Conservation (phyloP, 768 basidiomycete genomes). For the Saitozyma sp. region DNA sequence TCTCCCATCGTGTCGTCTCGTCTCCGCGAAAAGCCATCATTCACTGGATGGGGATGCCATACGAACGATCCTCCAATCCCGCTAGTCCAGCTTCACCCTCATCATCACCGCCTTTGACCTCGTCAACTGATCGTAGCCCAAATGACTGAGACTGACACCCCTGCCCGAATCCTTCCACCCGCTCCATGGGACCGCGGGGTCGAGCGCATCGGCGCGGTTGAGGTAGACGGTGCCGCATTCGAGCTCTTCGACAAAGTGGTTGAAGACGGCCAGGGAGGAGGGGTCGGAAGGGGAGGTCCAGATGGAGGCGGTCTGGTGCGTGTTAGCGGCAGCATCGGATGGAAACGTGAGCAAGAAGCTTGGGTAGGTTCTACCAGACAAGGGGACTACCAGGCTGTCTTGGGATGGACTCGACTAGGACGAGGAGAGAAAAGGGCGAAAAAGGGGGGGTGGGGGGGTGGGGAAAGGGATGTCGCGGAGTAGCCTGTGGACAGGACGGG, state of each 20-base stretch:
- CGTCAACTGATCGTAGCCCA: conserved; percentile 51
- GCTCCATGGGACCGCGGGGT: conserved; percentile 91
- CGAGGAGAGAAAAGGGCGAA: background rate
- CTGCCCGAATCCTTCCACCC: conserved; percentile 92
- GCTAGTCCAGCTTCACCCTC: conserved; percentile 28
- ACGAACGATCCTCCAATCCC: background rate
- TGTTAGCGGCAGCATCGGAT: background rate
- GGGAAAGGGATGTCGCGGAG: background rate
- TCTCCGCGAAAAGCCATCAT: no score
- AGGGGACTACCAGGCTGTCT: no score
- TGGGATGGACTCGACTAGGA: no score
- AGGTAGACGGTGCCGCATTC: conserved; percentile 91
- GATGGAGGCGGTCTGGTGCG: conserved; percentile 70
- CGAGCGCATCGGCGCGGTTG: conserved; percentile 85
- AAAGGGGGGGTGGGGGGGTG: background rate
- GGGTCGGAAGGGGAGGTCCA: conserved; percentile 76
- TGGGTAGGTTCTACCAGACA: no score
- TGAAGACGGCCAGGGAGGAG: conserved; percentile 69
- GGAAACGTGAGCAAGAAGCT: background rate
- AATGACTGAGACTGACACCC: conserved; percentile 84
- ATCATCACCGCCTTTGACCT: conserved; percentile 51
- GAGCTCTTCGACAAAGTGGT: conserved; percentile 66
- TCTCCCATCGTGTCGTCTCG: no score
- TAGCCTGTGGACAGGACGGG: no score
- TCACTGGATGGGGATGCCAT: no score